Conservation (phyloP, 2,329 filamentous ascomycete genomes). For the Xylaria sp. region DNA sequence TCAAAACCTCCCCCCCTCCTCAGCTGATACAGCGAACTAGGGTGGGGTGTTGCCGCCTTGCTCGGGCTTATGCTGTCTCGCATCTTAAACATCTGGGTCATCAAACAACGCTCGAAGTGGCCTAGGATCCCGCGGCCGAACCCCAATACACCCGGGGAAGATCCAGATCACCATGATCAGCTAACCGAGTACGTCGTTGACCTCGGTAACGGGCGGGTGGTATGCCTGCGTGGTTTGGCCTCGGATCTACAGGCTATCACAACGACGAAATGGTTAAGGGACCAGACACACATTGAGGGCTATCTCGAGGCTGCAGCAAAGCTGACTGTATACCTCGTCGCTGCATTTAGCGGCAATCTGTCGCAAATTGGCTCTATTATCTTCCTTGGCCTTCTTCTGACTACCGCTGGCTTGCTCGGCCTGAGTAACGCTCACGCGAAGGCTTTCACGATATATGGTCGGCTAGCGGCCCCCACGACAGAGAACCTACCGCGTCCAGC, state of each 20-base stretch:
- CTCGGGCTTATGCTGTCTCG: conserved; percentile 58
- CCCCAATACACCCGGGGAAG: conserved; percentile 4
- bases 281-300: conserved; percentile 56
- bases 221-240: conserved; percentile 58
- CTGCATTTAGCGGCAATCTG: conserved; percentile 61
- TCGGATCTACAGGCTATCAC: conserved; percentile 66
- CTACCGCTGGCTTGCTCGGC: conserved; percentile 59
- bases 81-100: conserved; percentile 60
- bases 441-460: conserved; percentile 57
- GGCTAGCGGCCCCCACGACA: conserved; percentile 47
- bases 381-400: conserved; percentile 56
- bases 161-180: conserved; percentile 31
- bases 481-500: conserved; percentile 31
- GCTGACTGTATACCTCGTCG: conserved; percentile 62
- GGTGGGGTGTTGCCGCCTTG: conserved; percentile 57
- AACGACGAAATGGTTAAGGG: conserved; percentile 59
- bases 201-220: conserved; percentile 55
- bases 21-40: conserved; percentile 30
- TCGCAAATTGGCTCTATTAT: conserved; percentile 57
- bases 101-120: conserved; percentile 55
- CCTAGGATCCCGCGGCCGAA: not conserved
- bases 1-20: not conserved
- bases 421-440: conserved; percentile 58
- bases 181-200: conserved; percentile 57
- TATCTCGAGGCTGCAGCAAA: conserved; percentile 60